Evolutionary conservation across 148 eudicot species (phyloP).

Genomic region (Rhododendron ferrugineum): DNA sequence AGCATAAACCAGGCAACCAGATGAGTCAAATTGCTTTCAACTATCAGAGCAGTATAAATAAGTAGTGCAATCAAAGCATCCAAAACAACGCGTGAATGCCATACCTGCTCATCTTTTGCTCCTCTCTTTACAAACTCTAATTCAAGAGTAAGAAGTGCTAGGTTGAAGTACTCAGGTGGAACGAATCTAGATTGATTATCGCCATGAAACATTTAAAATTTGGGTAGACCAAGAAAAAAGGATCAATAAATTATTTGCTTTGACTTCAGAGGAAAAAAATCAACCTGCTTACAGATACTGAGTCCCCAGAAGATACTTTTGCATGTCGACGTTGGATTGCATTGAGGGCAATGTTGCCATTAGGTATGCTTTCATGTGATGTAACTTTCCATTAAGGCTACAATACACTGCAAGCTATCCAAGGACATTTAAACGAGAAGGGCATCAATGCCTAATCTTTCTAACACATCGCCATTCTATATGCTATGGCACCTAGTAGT

Average conservation of each 20-base stretch:
- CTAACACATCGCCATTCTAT: background rate
- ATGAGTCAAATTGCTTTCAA: background rate
- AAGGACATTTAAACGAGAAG: slow-evolving; percentile 5
- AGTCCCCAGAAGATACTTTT: slow-evolving; percentile 59
- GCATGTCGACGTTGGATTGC: slow-evolving; percentile 64
- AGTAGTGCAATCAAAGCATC: background rate
- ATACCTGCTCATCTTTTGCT: slow-evolving; percentile 65
- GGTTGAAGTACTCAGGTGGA: slow-evolving; percentile 70
- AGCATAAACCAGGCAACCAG: slow-evolving; percentile 1
- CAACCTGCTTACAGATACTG: slow-evolving; percentile 56
- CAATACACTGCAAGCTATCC: slow-evolving; percentile 5
- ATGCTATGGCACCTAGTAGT: background rate
- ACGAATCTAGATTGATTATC: slow-evolving; percentile 35
- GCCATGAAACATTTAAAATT: background rate
- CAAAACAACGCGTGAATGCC: slow-evolving; percentile 1
- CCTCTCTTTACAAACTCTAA: slow-evolving; percentile 81
- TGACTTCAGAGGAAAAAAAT: background rate
- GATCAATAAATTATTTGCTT: background rate
- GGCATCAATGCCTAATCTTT: background rate
- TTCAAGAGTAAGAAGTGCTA: slow-evolving; percentile 80
- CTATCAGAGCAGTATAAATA: background rate
- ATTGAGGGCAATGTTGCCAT: slow-evolving; percentile 62
- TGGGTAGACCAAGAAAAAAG: background rate
- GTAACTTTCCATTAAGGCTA: slow-evolving; percentile 44
- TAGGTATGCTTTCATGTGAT: slow-evolving; percentile 47